These are phyloP conservation scores for Chaetoceros tenuissimus DNA, from an alignment of 108 stramenopile species.

Conservation along the genomic window DNA sequence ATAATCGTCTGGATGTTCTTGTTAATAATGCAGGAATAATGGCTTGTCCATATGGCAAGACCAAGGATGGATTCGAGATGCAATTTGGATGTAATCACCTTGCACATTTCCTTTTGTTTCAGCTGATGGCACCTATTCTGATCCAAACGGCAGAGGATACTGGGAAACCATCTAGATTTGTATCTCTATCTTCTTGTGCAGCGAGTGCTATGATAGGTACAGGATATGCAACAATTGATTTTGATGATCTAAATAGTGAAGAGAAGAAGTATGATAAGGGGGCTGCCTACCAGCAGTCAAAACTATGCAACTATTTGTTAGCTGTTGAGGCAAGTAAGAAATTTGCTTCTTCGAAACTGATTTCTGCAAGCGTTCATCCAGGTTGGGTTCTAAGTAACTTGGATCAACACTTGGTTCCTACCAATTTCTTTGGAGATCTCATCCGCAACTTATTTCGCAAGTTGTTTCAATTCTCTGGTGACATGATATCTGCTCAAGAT, in stretches of 20 bases:
- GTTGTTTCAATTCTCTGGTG: conserved; percentile 8
- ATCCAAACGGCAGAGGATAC: conserved; percentile 17
- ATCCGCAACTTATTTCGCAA: background rate
- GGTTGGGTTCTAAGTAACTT: conserved; percentile 18
- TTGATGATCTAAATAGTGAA: conserved; percentile 25
- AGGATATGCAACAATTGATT: conserved; percentile 18
- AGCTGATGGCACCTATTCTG: conserved; percentile 15
- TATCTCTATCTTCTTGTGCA: conserved; percentile 13
- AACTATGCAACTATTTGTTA: conserved; percentile 21
- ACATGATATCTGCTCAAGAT: conserved; percentile 16
- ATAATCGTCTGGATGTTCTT: conserved; percentile 22
- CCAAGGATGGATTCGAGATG: conserved; percentile 31
- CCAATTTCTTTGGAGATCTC: background rate
- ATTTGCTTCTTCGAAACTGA: conserved; percentile 16
- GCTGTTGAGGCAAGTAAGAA: conserved; percentile 15
- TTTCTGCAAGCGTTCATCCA: conserved; percentile 18
- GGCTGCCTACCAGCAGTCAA: conserved; percentile 14
- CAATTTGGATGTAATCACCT: conserved; percentile 32
- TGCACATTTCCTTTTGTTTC: conserved; percentile 20
- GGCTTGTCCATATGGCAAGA: conserved; percentile 5
- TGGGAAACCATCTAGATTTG: conserved; percentile 15
- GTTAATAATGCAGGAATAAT: conserved; percentile 35
- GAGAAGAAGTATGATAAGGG: conserved; percentile 4
- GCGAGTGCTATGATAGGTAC: background rate
- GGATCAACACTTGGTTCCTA: conserved; percentile 8